Conservation (phyloP, 1,284 basidiomycete species). For the Cryptococcus wingfieldii region DNA sequence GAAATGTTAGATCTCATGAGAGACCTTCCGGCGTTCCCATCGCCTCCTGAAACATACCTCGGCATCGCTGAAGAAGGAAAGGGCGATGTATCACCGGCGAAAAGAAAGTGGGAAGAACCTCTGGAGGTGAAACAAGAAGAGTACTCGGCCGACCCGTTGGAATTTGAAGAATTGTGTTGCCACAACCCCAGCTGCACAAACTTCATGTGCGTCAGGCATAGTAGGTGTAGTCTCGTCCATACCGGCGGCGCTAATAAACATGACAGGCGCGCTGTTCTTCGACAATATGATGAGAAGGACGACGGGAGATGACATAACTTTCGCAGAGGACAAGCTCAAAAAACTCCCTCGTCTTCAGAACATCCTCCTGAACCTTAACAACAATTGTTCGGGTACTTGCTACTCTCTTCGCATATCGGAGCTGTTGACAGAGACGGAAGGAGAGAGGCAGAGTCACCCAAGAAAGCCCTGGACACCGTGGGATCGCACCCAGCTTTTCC, state of each 20-base stretch:
- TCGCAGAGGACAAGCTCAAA: neutral
- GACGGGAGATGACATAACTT: neutral
- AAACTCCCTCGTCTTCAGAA: neutral
- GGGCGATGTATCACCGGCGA: neutral
- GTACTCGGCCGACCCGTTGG: neutral
- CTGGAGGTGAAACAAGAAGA: conserved; percentile 2
- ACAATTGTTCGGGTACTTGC: neutral
- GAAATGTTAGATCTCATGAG: conserved; percentile 9
- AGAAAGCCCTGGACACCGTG: no score
- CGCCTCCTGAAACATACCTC: neutral
- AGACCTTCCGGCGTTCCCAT: conserved; percentile 13
- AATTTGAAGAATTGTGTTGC: conserved; percentile 3
- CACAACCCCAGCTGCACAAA: conserved; percentile 3
- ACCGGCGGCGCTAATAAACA: neutral
- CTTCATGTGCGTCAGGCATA: conserved; percentile 8
- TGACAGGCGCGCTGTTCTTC: neutral
- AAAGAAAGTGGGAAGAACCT: conserved; percentile 11
- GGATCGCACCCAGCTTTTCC: neutral
- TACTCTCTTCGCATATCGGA: neutral
- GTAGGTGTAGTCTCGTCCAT: conserved; percentile 1
- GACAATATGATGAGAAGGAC: neutral
- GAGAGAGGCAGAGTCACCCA: no score
- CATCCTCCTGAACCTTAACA: neutral
- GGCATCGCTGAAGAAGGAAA: neutral
- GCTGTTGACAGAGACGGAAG: no score